Base-by-base conservation (phyloP, 208 protist genomes). In the Leishmania mexicana region DNA sequence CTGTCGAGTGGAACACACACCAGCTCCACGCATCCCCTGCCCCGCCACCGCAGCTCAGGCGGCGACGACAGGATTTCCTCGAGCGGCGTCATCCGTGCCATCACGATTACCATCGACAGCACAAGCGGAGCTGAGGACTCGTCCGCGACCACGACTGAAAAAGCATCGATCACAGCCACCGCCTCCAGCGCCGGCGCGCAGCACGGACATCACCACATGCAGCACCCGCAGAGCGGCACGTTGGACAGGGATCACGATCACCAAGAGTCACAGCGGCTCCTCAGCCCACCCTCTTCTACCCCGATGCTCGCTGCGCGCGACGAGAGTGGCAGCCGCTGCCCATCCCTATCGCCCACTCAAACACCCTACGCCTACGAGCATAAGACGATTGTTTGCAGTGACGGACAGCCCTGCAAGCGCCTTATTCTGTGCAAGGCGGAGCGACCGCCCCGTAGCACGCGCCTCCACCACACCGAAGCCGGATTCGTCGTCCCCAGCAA, bases 341-440 rank as follows among this genome's bases (percentile, higher is more conserved):
- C 40, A 24, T 15, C 5, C 40, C 24, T 53, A 31, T 28, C 35
- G 51, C 35, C 51, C 49, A 45, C 73, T 13, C 49, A 47, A 10
- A 53, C 5, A 0, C 49, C 28, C 38, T 78, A 78, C 40, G 21
- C 7, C 60, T 79, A 79, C 75, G 58, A 65, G 38, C 70, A 79
- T 28, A 79, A 79, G 42, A 71, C 75, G 15, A 71, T 79, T 28
- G 38, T 70, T 64, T 40, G 62, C 75, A 71, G 31, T 13, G 60
- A 79, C 62, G 75, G 75, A 10, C 57, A 79, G 11, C 75, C 45
- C n/a, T 40, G 49, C 38, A 65, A 51, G 60, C 75, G 75, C 13
- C 75, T 79, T 38, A 45, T 79, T 19, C 60, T 79, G 38, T 71
- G 60, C 40, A 79, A 71, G n/a, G 2, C 28, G 54, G 71, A 6